These are phyloP conservation scores for Epichloe coenophiala DNA, from an alignment of 2,329 filamentous ascomycete species.

Conservation along the genomic window DNA sequence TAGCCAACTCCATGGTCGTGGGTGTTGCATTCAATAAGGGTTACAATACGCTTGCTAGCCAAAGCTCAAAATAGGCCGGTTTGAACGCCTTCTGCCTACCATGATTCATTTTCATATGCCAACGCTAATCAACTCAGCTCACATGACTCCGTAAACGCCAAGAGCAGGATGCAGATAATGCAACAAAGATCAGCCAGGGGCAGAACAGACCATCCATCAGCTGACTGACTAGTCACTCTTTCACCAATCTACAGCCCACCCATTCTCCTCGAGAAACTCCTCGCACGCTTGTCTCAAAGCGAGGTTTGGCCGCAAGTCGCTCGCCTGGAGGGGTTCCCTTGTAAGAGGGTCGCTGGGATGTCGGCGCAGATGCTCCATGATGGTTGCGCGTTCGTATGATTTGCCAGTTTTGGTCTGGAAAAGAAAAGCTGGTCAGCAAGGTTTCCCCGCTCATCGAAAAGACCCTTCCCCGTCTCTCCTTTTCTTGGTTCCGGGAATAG, in stretches of 20 bases:
- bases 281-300: constrained; percentile 69
- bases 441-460: neutral
- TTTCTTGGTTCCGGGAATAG: too few species aligned
- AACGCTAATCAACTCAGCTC: neutral
- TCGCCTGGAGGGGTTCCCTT: constrained; percentile 52
- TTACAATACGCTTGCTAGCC: neutral
- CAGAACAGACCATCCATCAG: too few species aligned
- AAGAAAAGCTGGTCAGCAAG: neutral
- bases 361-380: constrained; percentile 73
- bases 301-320: constrained; percentile 70
- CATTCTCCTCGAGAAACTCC: constrained; percentile 74
- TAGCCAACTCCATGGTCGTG: too few species aligned
- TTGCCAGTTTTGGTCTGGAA: constrained; percentile 66
- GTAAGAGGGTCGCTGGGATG: constrained; percentile 72
- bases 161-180: neutral
- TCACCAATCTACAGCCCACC: constrained; percentile 86
- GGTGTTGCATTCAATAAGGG: neutral
- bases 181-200: too few species aligned
- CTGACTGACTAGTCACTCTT: too few species aligned
- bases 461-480: too few species aligned
- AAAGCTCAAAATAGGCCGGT: neutral
- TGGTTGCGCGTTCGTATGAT: constrained; percentile 76
- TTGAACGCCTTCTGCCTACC: neutral
- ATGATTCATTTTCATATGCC: neutral
- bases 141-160: neutral